Evolutionary conservation across 2,329 filamentous ascomycete genomes (phyloP), one percentile per base, ranked within the genome.

Genomic region (Trichophyton equinum): DNA sequence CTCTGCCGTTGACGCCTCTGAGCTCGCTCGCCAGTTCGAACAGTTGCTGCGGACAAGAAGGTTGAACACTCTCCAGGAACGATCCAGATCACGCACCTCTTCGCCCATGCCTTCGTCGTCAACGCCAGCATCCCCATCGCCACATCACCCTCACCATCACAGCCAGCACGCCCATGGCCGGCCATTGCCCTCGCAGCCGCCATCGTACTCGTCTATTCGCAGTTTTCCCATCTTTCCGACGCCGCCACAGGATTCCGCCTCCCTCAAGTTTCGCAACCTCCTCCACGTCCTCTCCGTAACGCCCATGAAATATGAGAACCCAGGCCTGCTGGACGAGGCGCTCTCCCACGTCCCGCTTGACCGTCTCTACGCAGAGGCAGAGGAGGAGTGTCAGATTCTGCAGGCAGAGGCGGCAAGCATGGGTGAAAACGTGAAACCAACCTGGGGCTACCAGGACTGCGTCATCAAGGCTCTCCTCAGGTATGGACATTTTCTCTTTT

Each of bases 371-470:
- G 82, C 86, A 66, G 91, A 96, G 72, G 94, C 94, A 59, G 91
- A 97, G 72, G 92, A 97, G 72, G 91, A 97, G 75, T 85, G 83
- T 65, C 90, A 96, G 72, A 85, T 96, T 33, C 79, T 95, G 67
- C 85, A 88, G 70, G 94, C 90, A 38, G 86, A 95, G 73, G 92
- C 92, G 36, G 88, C 88, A 71, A 95, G 90, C 66, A 85, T 96
- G 77, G 89, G 88, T 20, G 84, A 88, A 61, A 88, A 86, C 60
- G 82, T 84, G 66, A 87, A 88, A 72, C 84, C 91, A 1, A 87
- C 91, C 77, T 97, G 92, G 92, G 92, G 91, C 61, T 96, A 97
- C 72, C 92, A 97, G 74, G 94, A 99, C 76, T 99, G 92, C 73
- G 90, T 96, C 60, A 87, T 97, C 70, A 83, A 89, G 66, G 89